Evolutionary conservation across 148 eudicot species (phyloP).

Genomic region (Mesembryanthemum crystallinum): DNA sequence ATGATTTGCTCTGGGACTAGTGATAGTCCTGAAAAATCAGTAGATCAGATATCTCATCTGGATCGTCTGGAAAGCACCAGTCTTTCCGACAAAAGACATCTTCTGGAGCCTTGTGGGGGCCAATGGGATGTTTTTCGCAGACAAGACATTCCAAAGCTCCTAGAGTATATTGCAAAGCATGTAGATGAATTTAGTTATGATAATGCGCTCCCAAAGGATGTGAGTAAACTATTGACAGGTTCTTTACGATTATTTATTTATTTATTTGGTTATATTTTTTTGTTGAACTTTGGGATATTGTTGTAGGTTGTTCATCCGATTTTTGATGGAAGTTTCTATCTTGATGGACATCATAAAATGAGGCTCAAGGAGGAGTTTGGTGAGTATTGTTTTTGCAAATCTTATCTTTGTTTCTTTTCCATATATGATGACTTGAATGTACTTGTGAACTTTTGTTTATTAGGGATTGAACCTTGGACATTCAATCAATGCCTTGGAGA

Average conservation of each 20-base stretch:
- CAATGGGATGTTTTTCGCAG: slow-evolving; percentile 89
- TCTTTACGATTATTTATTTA: background rate
- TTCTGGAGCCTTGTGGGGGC: slow-evolving; percentile 46
- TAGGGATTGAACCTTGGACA: slow-evolving; percentile 93
- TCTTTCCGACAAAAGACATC: slow-evolving; percentile 10
- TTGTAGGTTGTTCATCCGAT: slow-evolving; percentile 74
- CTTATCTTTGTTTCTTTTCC: background rate
- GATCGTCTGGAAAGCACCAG: slow-evolving; percentile 31
- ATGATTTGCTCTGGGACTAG: slow-evolving; percentile 50
- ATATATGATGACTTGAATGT: background rate
- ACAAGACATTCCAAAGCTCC: slow-evolving; percentile 78
- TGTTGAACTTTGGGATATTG: slow-evolving; percentile 16
- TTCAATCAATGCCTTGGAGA: slow-evolving; percentile 82
- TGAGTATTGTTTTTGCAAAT: slow-evolving; percentile 30
- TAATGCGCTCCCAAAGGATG: slow-evolving; percentile 38
- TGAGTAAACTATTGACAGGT: slow-evolving; percentile 26
- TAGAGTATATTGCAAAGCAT: slow-evolving; percentile 63
- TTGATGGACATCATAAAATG: slow-evolving; percentile 67
- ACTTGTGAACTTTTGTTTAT: slow-evolving; percentile 12
- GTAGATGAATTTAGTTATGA: slow-evolving; percentile 41
- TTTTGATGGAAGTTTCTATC: slow-evolving; percentile 69
- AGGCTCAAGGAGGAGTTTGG: slow-evolving; percentile 86
- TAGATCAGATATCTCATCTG: slow-evolving; percentile 34
- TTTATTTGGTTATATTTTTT: slow-evolving; percentile 10
- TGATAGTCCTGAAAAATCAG: slow-evolving; percentile 46